phyloP scores from a whole-genome alignment of 495 filamentous ascomycete species.

The Penicillium arizonense region DNA sequence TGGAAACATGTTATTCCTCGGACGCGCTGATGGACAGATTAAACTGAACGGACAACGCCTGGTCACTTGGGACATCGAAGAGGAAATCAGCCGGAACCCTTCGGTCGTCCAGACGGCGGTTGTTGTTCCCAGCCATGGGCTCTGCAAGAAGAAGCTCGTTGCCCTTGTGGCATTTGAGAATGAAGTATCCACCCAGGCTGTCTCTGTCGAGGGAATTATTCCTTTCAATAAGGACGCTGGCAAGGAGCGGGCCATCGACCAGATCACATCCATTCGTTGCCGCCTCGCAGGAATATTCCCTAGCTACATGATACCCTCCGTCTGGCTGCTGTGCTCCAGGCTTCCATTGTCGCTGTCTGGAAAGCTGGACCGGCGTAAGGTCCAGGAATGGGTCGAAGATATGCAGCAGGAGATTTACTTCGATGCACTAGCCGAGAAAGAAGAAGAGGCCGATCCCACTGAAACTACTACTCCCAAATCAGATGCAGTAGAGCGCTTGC shows the following conservation, averaged over 20 bases:
- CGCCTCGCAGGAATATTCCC: constrained; percentile 12
- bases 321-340: constrained; percentile 27
- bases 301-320: constrained; percentile 42
- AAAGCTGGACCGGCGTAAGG: constrained; percentile 32
- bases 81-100: background rate
- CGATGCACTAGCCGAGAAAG: constrained; percentile 9
- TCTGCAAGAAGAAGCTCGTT: background rate
- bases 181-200: background rate
- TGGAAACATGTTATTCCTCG: background rate
- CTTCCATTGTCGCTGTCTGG: constrained; percentile 35
- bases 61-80: background rate
- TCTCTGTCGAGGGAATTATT: background rate
- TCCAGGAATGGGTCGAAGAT: background rate
- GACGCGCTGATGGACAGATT: background rate
- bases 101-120: background rate
- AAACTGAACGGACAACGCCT: background rate
- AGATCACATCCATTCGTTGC: background rate
- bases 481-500: background rate
- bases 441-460: background rate
- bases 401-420: background rate
- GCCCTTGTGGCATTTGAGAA: background rate
- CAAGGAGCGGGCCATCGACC: background rate
- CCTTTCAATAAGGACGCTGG: background rate
- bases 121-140: background rate
- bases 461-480: background rate